Conservation (phyloP, 305 asterid genomes). For the Coffea humblotiana region DNA sequence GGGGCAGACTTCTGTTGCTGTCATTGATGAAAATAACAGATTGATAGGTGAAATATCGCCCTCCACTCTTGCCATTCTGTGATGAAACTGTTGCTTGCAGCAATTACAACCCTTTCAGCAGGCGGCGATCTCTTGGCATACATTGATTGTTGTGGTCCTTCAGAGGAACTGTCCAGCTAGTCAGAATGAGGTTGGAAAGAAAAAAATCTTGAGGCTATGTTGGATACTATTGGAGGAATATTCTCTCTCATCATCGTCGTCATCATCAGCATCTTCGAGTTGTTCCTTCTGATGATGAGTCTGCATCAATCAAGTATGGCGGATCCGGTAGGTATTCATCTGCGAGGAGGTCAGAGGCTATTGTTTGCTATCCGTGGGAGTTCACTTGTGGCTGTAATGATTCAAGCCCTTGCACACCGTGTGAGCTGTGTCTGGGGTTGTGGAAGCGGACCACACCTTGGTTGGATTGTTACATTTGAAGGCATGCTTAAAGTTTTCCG, state of each 20-base stretch:
- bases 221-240: conserved; percentile 61
- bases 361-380: conserved; percentile 65
- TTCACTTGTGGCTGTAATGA: conserved; percentile 79
- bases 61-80: conserved; percentile 63
- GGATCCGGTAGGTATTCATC: conserved; percentile 41
- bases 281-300: conserved; percentile 80
- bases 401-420: conserved; percentile 76
- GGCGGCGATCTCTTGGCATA: conserved; percentile 73
- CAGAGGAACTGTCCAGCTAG: conserved; percentile 62
- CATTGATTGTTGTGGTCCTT: conserved; percentile 68
- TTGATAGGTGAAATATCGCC: conserved; percentile 83
- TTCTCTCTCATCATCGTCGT: conserved; percentile 34
- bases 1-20: conserved; percentile 66
- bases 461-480: conserved; percentile 60
- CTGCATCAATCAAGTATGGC: conserved; percentile 28
- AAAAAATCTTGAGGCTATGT: conserved; percentile 49
- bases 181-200: conserved; percentile 62
- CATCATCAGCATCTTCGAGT: conserved; percentile 41
- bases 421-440: conserved; percentile 81
- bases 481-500: conserved; percentile 59
- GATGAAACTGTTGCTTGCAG: conserved; percentile 68
- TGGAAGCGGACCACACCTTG: conserved; percentile 52
- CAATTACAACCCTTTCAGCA: conserved; percentile 64
- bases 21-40: conserved; percentile 51
- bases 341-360: conserved; percentile 65